Base-by-base conservation (phyloP, 768 basidiomycete species). In the Crassisporium funariophilum region DNA sequence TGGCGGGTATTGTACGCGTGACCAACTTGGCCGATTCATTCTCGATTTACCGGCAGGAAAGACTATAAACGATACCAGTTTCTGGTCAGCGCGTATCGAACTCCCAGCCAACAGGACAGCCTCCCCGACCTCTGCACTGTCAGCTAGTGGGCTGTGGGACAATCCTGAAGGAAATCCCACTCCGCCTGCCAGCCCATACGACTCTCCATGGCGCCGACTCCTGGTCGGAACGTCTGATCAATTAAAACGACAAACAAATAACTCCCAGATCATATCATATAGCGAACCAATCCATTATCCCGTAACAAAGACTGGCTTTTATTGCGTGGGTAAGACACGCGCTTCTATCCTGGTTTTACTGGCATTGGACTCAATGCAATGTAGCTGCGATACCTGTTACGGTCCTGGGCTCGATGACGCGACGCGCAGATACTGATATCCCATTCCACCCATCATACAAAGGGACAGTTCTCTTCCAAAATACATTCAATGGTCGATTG, bases 311-410 rank as follows among this genome's bases (percentile, higher is more conserved):
- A 94, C 91, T 1, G 97, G 95, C 2, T 98, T 97, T 64, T 98
- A 97, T 64, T 98, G 95, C 64, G 86, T 95, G 53, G 94, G 95
- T 86, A 63, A 68, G 90, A 35, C 21, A 21, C 34, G 13, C n/a
- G 9, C 23, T n/a, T n/a, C n/a, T n/a, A n/a, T n/a, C n/a, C n/a
- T n/a, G n/a, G n/a, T n/a, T n/a, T n/a, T n/a, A n/a, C n/a, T 46
- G 33, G 46, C 27, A 44, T 25, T 35, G 29, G 17, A 7, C 27
- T 35, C 25, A 12, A 31, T n/a, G n/a, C n/a, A n/a, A n/a, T n/a
- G n/a, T n/a, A 93, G 94, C 91, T 22, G 79, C 91, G 39, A 80
- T 99, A 19, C 97, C 97, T 27, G 83, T 98, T 23, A 94, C 91
- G 8, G 76, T 91, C n/a, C 71, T 87, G 53, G 71, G 71, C 57